Evolutionary conservation across 345 rosid species (phyloP).

Genomic region (Salix udensis): DNA sequence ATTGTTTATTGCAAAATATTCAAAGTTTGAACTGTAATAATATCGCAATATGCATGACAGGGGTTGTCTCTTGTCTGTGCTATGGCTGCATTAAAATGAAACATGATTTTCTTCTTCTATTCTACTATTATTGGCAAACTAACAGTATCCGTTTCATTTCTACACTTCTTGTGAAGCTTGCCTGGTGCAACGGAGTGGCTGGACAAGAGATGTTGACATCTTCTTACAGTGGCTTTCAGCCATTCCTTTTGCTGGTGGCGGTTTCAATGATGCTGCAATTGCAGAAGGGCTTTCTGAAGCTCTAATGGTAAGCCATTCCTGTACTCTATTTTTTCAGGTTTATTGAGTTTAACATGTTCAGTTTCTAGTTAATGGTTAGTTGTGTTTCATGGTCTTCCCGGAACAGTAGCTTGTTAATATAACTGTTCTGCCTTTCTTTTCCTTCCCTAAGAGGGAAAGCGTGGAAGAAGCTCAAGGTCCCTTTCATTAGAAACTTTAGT

Average conservation of each 20-base stretch:
- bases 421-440: neutral
- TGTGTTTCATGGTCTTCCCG: conserved; percentile 6
- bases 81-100: neutral
- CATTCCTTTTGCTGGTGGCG: conserved; percentile 82
- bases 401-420: neutral
- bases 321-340: neutral
- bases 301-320: conserved; percentile 50
- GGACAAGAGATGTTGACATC: conserved; percentile 82
- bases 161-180: conserved; percentile 46
- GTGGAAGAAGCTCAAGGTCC: neutral
- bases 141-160: neutral
- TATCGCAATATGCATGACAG: neutral
- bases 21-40: neutral
- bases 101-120: neutral
- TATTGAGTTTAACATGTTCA: neutral
- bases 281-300: conserved; percentile 99
- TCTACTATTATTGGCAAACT: neutral
- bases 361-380: neutral
- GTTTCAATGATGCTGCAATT: conserved; percentile 89
- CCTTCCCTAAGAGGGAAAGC: neutral
- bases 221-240: conserved; percentile 79
- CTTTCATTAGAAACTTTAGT: neutral
- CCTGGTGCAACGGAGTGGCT: conserved; percentile 85
- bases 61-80: neutral
- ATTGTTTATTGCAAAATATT: neutral